Evolutionary conservation across 345 rosid species (phyloP), one percentile per base, ranked within the genome.

Genomic region (Euphorbia lathyris): DNA sequence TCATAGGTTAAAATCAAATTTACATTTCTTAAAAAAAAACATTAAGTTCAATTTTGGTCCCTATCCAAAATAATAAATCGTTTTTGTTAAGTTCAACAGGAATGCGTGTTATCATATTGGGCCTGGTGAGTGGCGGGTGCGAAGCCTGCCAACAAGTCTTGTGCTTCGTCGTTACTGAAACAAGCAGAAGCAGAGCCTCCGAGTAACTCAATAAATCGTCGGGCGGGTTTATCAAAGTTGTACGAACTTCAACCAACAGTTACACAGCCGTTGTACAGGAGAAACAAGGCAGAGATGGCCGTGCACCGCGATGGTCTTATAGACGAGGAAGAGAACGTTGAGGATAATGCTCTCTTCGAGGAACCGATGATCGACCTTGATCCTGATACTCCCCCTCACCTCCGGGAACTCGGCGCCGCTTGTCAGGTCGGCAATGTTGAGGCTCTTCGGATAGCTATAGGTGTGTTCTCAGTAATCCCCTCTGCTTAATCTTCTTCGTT

Each of bases 401-500:
- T 91, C 73, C 92, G 86, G 38, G 88, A 88, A 56, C 81, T 94
- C 8, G 85, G 85, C 83, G 72, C 77, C 76, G 92, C 99, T 8
- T 86, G 79, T 74, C 85, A 80, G 80, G 58, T 70, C 64, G 96
- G 96, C 65, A 85, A 94, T 71, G 82, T 85, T 32, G 79, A 72
- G 63, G 89, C 93, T 76, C 90, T 94, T 38, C 87, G 93, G 70
- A 36, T 73, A 1, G 99, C 97, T 58, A 73, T 90, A 76, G 99
- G 99, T 89, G 10, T 4, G 51, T 51, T 9, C 0, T 8, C 56
- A 27, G 19, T 58, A 23, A 14, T 47, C 20, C 45, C 10, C 1
- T 45, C 11, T 19, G 20, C 5, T 42, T 1, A 5, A 22, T 14
- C 36, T 5, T 26, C 36, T 42, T 63, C n/a, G 14, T 9, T 6